phyloP scores from a whole-genome alignment of 331 rosid species.

The Erythrophleum ivorense region DNA sequence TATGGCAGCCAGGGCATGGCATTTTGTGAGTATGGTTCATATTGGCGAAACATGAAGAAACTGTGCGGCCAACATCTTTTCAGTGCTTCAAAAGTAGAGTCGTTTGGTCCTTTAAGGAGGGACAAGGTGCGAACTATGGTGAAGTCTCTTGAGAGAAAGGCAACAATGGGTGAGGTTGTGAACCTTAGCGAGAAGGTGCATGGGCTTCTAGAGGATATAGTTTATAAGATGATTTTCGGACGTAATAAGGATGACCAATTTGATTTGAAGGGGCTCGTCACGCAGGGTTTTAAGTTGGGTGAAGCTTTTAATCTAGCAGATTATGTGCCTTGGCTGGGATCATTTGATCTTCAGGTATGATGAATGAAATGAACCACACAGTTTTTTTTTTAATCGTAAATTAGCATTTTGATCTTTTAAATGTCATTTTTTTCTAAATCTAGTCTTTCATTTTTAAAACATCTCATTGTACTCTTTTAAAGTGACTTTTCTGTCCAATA shows the following conservation, averaged over 20 bases:
- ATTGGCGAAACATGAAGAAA: slow-evolving; percentile 51
- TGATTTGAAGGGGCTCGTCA: slow-evolving; percentile 34
- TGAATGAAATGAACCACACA: too few species aligned
- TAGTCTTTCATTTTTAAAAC: too few species aligned
- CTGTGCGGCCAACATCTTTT: slow-evolving; percentile 40
- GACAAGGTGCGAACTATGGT: not conserved
- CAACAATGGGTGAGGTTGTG: slow-evolving; percentile 28
- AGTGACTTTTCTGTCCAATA: too few species aligned
- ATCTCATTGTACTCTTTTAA: too few species aligned
- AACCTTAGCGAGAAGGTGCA: slow-evolving; percentile 25
- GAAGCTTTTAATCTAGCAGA: slow-evolving; percentile 52
- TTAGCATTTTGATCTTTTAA: too few species aligned
- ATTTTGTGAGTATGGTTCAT: slow-evolving; percentile 44
- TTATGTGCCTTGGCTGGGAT: slow-evolving; percentile 43
- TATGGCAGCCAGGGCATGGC: slow-evolving; percentile 44
- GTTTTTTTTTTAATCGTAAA: too few species aligned
- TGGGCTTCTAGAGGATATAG: slow-evolving; percentile 2
- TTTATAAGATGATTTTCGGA: slow-evolving; percentile 42
- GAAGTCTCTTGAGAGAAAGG: not conserved
- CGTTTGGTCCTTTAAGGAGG: slow-evolving; percentile 33
- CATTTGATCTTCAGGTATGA: slow-evolving; percentile 2
- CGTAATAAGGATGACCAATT: slow-evolving; percentile 12
- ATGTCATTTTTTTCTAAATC: too few species aligned
- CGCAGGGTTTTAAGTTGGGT: not conserved
- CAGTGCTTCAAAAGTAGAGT: slow-evolving; percentile 27